Conservation (phyloP, 495 filamentous ascomycete species). For the Aspergillus diversus region DNA sequence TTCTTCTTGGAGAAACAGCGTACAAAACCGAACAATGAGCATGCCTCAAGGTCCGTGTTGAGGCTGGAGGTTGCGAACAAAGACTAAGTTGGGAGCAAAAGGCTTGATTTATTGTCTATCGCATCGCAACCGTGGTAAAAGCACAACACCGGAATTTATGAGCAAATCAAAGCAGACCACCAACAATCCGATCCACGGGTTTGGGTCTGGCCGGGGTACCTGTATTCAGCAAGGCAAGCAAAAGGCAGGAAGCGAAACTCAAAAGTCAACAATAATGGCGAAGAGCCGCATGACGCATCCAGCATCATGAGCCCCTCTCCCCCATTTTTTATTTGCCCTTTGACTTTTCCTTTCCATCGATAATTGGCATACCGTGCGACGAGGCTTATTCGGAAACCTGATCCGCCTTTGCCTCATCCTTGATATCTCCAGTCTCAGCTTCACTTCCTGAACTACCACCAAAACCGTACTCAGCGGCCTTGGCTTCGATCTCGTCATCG, state of each 20-base stretch:
- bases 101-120: neutral
- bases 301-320: too few relatives aligned
- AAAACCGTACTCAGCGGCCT: slow-evolving; percentile 65
- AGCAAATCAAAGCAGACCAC: slow-evolving; percentile 7
- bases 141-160: neutral
- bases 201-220: slow-evolving; percentile 5
- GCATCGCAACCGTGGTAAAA: slow-evolving; percentile 3
- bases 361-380: too few relatives aligned
- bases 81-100: neutral
- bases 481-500: slow-evolving; percentile 64
- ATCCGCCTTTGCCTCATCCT: slow-evolving; percentile 17
- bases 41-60: too few relatives aligned
- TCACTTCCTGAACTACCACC: slow-evolving; percentile 32
- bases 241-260: neutral
- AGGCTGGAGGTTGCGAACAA: too few relatives aligned
- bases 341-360: too few relatives aligned
- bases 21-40: too few relatives aligned
- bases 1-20: too few relatives aligned
- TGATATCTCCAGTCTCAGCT: slow-evolving; percentile 33
- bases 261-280: neutral
- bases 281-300: too few relatives aligned
- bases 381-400: slow-evolving; percentile 23
- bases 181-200: slow-evolving; percentile 14
- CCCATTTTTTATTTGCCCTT: too few relatives aligned
- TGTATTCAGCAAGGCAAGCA: neutral